These are phyloP conservation scores for Porphyrellus cyaneotinctus DNA, from an alignment of 768 basidiomycete species.

Conservation along the genomic window DNA sequence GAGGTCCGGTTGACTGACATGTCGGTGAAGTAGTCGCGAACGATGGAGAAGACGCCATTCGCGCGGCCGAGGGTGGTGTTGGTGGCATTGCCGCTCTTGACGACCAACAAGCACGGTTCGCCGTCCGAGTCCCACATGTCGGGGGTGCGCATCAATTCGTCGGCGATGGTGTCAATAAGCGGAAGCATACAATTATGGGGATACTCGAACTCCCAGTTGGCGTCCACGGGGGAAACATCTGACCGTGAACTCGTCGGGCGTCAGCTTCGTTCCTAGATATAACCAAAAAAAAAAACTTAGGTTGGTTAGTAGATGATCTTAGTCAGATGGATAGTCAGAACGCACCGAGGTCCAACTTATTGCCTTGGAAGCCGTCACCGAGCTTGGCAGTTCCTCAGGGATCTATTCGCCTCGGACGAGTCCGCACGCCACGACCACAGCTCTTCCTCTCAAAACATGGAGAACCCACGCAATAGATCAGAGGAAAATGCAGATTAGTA, in stretches of 20 bases:
- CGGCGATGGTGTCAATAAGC: neutral
- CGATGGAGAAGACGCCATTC: too few species aligned
- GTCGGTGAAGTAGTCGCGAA: too few species aligned
- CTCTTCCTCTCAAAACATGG: slow-evolving; percentile 34
- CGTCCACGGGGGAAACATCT: neutral
- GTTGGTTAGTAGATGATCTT: neutral
- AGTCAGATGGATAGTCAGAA: neutral
- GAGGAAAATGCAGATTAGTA: slow-evolving; percentile 47
- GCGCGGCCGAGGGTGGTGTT: too few species aligned
- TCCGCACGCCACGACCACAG: slow-evolving; percentile 31
- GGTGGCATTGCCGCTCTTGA: neutral
- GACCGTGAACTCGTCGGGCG: neutral
- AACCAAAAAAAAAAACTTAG: neutral
- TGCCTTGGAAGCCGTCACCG: neutral
- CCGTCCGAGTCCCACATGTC: too few species aligned
- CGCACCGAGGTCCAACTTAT: neutral
- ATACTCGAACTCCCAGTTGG: neutral
- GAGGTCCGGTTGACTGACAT: too few species aligned
- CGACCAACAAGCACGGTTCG: neutral
- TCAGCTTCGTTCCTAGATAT: neutral
- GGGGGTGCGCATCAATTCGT: too few species aligned
- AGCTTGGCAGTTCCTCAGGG: slow-evolving; percentile 57
- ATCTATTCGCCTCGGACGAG: slow-evolving; percentile 42
- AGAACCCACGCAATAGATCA: slow-evolving; percentile 37
- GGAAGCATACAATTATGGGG: neutral